Conservation (phyloP, 305 asterid species). For the Ilex paraguariensis region DNA sequence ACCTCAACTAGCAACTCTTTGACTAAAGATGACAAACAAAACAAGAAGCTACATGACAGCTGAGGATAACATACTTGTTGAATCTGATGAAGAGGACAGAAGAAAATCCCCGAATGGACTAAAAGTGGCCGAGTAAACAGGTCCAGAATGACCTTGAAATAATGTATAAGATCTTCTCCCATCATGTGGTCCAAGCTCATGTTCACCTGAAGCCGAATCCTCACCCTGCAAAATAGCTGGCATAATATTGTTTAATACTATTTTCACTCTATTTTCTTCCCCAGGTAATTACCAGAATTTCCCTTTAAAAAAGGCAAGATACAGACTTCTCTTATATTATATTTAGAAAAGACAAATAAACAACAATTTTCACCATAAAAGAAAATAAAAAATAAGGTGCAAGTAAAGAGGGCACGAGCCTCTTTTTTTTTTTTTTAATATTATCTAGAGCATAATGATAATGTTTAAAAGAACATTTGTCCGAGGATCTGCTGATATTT, state of each 20-base stretch:
- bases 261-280: too few relatives aligned
- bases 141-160: conserved; percentile 91
- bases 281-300: too few relatives aligned
- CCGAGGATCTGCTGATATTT: too few relatives aligned
- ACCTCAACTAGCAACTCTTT: too few relatives aligned
- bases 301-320: too few relatives aligned
- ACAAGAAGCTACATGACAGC: conserved; percentile 4
- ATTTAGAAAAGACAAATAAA: too few relatives aligned
- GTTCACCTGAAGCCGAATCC: conserved; percentile 46
- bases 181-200: conserved; percentile 35
- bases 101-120: conserved; percentile 86
- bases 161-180: conserved; percentile 73
- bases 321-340: too few relatives aligned
- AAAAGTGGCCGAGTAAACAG: conserved; percentile 81
- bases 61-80: conserved; percentile 54
- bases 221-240: conserved; percentile 72
- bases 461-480: too few relatives aligned
- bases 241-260: conserved; percentile 29
- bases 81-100: conserved; percentile 90
- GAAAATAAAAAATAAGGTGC: too few relatives aligned
- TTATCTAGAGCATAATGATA: too few relatives aligned
- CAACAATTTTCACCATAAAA: too few relatives aligned
- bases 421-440: not conserved
- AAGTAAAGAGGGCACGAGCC: too few relatives aligned
- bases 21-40: not conserved